Conservation (phyloP, 2,329 filamentous ascomycete species). For the Colletotrichum sp. region DNA sequence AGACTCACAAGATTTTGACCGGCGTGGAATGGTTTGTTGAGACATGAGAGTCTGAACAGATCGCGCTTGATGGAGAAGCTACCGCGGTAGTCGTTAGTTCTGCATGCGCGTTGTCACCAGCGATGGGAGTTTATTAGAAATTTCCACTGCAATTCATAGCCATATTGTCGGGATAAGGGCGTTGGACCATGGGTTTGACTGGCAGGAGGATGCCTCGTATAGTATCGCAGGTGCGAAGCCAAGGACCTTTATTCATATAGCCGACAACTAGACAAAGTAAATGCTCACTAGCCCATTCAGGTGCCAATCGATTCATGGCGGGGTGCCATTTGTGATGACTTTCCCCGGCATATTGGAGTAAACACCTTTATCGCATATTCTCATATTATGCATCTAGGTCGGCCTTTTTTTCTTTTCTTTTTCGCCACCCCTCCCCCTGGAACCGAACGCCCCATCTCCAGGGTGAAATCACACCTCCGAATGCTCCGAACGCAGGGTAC, state of each 20-base stretch:
- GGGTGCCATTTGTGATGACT: not conserved
- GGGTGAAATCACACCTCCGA: not conserved
- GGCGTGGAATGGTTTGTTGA: not conserved
- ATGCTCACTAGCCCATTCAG: not conserved
- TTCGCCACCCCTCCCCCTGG: no score
- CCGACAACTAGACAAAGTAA: not conserved
- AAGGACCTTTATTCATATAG: not conserved
- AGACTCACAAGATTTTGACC: constrained; percentile 15
- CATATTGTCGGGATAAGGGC: not conserved
- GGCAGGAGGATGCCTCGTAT: not conserved
- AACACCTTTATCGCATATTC: not conserved
- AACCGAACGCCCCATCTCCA: not conserved
- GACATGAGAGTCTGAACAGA: not conserved
- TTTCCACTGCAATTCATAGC: not conserved
- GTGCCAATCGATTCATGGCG: not conserved
- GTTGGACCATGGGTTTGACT: not conserved
- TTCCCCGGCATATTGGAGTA: not conserved
- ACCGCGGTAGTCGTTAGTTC: not conserved
- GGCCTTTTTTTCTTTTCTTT: not conserved
- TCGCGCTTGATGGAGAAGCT: not conserved
- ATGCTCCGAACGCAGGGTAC: not conserved
- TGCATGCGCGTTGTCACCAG: not conserved
- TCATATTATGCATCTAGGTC: not conserved
- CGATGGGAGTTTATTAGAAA: not conserved
- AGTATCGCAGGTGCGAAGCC: not conserved